Base-by-base conservation (phyloP, 495 filamentous ascomycete genomes). In the Thermothielavioides terrestris region DNA sequence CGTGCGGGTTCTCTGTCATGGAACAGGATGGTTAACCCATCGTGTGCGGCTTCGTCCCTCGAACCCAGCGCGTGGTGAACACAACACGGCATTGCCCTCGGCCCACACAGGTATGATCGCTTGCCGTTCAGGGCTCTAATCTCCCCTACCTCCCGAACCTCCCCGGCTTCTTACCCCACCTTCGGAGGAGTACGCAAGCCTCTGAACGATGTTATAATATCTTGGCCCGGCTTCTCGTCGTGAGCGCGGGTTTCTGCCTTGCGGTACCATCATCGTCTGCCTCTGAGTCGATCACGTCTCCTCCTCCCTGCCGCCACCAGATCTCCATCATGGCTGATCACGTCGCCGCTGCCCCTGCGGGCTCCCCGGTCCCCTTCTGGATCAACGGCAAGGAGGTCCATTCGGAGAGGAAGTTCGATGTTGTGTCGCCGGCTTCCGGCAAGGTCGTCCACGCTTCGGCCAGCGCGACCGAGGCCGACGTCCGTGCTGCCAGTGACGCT, bases 331-430 rank as follows among this genome's bases (percentile, higher is more conserved):
- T 57, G 53, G 53, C 46, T 28, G 22, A 53, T 31, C 34, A 38
- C 32, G 36, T 42, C 25, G 17, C 26, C 34, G 25, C 40, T 35
- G 35, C 46, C 21, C 32, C 42, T 41, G 50, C 42, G 55, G 39
- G 27, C 18, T 66, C 68, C 54, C 65, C 63, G 1, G 68, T 86
- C 18, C 88, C 88, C 32, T 81, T 92, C 56, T 73, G 83, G 46
- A 85, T 91, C 69, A 79, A 83, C 54, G 83, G 83, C 66, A 72
- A 84, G 61, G 81, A 86, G 47, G 65, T 79, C 44, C 69, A 71
- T 39, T 78, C 78, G 21, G 58, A 75, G 9, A 72, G 71, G 42
- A 82, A 77, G 15, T 91, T 87, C 69, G 72, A 80, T 36, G 79
- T 94, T 42, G 66, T 68, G 46, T 81, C 74, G 42, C 89, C 89